These are phyloP conservation scores for Beauveria rudraprayagi DNA, from an alignment of 2,329 filamentous ascomycete genomes.

Conservation along the genomic window DNA sequence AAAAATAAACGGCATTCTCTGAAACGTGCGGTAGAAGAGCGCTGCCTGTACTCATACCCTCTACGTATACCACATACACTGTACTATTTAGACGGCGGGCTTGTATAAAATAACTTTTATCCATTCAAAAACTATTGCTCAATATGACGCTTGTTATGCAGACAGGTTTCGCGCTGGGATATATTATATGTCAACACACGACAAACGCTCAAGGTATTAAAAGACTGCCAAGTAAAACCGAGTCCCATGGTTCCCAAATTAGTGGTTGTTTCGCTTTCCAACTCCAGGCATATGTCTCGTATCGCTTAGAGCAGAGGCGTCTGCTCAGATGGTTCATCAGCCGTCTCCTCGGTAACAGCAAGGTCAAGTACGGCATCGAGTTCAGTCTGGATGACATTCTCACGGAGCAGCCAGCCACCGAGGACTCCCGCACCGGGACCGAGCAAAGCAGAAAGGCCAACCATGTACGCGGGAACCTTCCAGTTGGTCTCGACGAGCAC, in stretches of 20 bases:
- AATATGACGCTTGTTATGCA: background rate
- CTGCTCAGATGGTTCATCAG: conserved; percentile 3
- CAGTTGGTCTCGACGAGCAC: conserved; percentile 43
- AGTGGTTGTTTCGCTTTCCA: background rate
- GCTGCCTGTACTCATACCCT: conserved; percentile 11
- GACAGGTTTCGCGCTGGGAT: background rate
- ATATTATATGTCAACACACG: background rate
- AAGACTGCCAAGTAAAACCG: background rate
- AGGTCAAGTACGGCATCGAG: conserved; percentile 13
- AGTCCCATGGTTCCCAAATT: background rate
- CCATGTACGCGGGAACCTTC: conserved; percentile 27
- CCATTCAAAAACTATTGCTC: conserved; percentile 4
- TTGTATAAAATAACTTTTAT: conserved; percentile 13
- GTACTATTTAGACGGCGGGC: conserved; percentile 17
- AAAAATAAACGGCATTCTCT: conserved; percentile 13
- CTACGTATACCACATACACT: conserved; percentile 15
- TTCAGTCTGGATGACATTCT: conserved; percentile 24
- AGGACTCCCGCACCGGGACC: conserved; percentile 32
- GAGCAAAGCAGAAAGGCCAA: conserved; percentile 22
- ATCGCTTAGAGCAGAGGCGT: background rate
- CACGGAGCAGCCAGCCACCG: conserved; percentile 32
- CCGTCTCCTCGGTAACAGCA: conserved; percentile 12
- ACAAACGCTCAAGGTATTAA: background rate
- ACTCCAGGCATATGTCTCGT: background rate
- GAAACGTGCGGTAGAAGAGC: background rate